Conservation (phyloP, 345 rosid genomes). For the Gossypium raimondii region DNA sequence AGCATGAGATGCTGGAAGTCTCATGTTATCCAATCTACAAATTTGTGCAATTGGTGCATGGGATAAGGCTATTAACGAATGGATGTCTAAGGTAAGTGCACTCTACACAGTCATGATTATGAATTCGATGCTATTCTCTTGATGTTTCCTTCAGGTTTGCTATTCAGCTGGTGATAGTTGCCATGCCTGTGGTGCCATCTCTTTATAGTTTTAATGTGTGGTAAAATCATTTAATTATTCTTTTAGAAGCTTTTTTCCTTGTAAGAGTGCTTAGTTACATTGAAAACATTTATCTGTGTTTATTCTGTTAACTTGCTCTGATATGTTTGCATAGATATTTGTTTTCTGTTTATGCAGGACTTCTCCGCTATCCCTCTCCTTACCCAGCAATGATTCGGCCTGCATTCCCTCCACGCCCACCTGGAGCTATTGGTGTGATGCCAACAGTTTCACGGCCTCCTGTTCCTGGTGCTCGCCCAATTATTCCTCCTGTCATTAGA, state of each 20-base stretch:
- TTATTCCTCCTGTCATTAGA: conserved; percentile 58
- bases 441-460: conserved; percentile 63
- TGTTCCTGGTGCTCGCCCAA: conserved; percentile 71
- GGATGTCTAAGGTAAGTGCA: conserved; percentile 59
- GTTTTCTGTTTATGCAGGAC: conserved; percentile 60
- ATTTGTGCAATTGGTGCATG: conserved; percentile 49
- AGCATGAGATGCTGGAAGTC: conserved; percentile 47
- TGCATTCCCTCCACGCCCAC: conserved; percentile 76
- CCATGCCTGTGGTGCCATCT: conserved; percentile 82
- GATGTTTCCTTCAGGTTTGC: conserved; percentile 83
- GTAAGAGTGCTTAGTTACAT: conserved; percentile 24
- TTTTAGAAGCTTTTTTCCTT: conserved; percentile 21
- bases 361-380: conserved; percentile 68
- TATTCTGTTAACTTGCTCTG: conserved; percentile 40
- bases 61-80: conserved; percentile 45
- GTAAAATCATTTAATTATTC: conserved; percentile 57
- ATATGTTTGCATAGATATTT: conserved; percentile 63
- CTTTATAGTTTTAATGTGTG: conserved; percentile 87
- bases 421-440: conserved; percentile 55
- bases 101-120: conserved; percentile 45
- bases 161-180: conserved; percentile 90
- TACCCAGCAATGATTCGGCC: conserved; percentile 79
- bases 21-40: conserved; percentile 41
- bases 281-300: conserved; percentile 17
- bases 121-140: conserved; percentile 55